Base-by-base conservation (phyloP, 331 rosid genomes). In the Ulmus americana region DNA sequence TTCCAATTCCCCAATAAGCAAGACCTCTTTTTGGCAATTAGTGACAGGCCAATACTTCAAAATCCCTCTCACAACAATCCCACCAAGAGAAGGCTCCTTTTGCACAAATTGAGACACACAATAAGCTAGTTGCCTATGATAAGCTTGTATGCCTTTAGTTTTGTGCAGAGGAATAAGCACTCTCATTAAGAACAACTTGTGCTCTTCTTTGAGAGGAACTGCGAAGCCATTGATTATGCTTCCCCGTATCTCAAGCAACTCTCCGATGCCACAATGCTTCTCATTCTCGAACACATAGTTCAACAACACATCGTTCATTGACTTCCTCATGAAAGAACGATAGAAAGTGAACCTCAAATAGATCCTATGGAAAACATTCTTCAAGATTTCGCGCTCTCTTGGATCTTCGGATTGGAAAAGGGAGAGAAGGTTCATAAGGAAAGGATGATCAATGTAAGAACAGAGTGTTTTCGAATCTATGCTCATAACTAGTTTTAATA, bases 181-280 rank as follows among this genome's bases (percentile, higher is more conserved):
- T 76, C 95, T 85, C 92, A 86, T 83, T 22, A 89, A 74, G 62
- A 86, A 92, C 79, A 85, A 48, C 76, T 82, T 86, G 81, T 89
- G 97, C 61, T 92, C 95, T 82, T 92, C 97, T 73, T 92, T 92
- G 6, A 89, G 73, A 1, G 95, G 98, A 70, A 92, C 88, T 2
- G 91, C 73, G 63, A 92, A 89, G 0, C 98, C 98, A 60, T 86
- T 85, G 39, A 86, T 84, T 46, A 92, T 85, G 67, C 88, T 83
- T 58, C 95, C 98, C 94, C 94, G 83, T 80, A 92, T 82, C 94
- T 92, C 95, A 61, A 92, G 95, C 86, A 92, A 76, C 43, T 92
- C 95, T 0, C 73, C 90, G 20, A 92, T 74, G 8, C 96, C 98
- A 40, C 80, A 63, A 57, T 84, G 88, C 77, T 73, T 81, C 53